Base-by-base conservation (phyloP, 805 yeast species). In the Candida pini region DNA sequence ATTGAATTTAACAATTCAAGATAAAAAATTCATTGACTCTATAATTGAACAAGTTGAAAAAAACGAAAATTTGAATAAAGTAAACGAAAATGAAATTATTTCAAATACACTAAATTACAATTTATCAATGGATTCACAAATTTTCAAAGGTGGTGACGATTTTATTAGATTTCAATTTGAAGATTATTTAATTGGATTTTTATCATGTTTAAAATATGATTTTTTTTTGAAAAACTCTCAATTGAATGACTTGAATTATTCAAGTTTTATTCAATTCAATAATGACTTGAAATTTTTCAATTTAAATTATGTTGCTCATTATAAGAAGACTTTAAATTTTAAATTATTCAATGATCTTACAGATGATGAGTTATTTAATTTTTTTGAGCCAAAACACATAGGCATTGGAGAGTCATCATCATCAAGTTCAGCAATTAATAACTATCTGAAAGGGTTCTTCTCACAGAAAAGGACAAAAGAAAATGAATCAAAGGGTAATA, bases 161-260 rank as follows among this genome's bases (percentile, higher is more conserved):
- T 86, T 80, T 51, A 79, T 92, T 21, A 63, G 97, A 34, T 72
- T 78, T 60, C 87, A 79, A 49, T 89, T 90, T 58, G 98, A 92
- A 53, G 97, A 89, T 49, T 92, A 92, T 52, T 59, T 89, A 18
- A 71, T 82, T 39, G 86, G 94, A 9, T 56, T 92, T 43, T 55
- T 90, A 17, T 68, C 95, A 0, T 69, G 84, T 18, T 77, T 74
- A 16, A 82, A 94, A 56, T 83, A 79, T 47, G 72, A 72, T 44
- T 76, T 69, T 32, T 86, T 80, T 49, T 46, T 72, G 9, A 55
- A 50, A 4, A 51, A 47, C 34, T 63, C 62, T 31, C 62, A 62
- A 34, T 31, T 41, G 31, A 45, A 48, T 25, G 35, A 42, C 6
- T 26, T 45, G 18, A 39, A 37, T n/a, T 43, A 44, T 16, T 31